phyloP scores from a whole-genome alignment of 2,329 filamentous ascomycete species.

The Aspergillus ibericus region DNA sequence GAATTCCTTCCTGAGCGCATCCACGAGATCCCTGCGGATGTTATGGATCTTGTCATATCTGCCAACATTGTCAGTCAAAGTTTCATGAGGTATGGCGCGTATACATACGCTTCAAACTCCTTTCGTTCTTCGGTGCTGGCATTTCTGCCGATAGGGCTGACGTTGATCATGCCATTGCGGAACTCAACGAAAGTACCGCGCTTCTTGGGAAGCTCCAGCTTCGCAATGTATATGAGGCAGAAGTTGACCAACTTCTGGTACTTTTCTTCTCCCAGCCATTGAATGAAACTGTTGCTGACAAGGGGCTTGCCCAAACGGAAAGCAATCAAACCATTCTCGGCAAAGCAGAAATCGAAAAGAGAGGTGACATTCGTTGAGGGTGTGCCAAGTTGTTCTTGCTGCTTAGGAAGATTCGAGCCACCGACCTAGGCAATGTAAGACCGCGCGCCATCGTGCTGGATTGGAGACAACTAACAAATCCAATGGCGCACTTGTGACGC shows the following conservation, averaged over 20 bases:
- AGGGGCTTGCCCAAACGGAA: constrained; percentile 78
- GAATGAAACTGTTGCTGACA: constrained; percentile 81
- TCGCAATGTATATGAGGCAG: constrained; percentile 61
- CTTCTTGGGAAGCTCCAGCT: constrained; percentile 62
- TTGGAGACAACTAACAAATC: constrained; percentile 27
- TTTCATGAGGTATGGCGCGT: not conserved
- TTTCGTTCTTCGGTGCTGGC: constrained; percentile 76
- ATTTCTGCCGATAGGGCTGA: constrained; percentile 71
- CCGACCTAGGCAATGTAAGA: constrained; percentile 57
- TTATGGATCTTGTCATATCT: constrained; percentile 74
- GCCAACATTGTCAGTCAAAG: constrained; percentile 12
- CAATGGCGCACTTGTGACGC: constrained; percentile 57
- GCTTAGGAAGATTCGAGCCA: constrained; percentile 87
- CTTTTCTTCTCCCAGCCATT: constrained; percentile 81
- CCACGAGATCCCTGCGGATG: constrained; percentile 74
- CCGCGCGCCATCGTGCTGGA: not conserved
- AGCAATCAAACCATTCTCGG: constrained; percentile 93
- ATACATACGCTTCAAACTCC: constrained; percentile 66
- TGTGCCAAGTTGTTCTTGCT: constrained; percentile 90
- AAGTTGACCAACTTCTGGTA: constrained; percentile 63
- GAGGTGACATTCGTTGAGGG: constrained; percentile 67
- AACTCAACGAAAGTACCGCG: constrained; percentile 68
- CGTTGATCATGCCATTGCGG: constrained; percentile 66
- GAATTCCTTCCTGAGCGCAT: constrained; percentile 75
- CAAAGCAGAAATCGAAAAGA: constrained; percentile 97